Conservation (phyloP, 208 protist species). For the Ichthyophonus hoferi region DNA sequence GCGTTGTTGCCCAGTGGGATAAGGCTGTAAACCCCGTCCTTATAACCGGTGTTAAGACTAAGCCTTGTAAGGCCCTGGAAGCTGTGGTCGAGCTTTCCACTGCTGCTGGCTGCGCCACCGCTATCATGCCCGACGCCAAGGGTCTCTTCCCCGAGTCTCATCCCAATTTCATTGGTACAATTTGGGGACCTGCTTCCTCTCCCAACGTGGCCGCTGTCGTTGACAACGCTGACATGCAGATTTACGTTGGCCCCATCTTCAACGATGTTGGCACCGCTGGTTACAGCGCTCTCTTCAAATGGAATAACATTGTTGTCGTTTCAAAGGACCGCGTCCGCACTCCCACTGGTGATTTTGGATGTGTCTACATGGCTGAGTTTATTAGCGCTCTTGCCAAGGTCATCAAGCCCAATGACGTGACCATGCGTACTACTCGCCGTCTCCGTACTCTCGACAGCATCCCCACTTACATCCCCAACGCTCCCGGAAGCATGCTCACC, state of each 20-base stretch:
- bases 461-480: not conserved
- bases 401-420: not conserved
- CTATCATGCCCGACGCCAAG: slow-evolving; percentile 3
- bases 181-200: not conserved
- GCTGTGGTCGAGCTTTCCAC: not conserved
- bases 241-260: not conserved
- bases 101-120: not conserved
- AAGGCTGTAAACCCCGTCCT: slow-evolving; percentile 1
- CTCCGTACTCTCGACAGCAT: not conserved
- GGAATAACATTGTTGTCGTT: not conserved
- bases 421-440: not conserved
- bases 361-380: not conserved
- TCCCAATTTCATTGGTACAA: not conserved
- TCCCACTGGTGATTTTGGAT: not conserved
- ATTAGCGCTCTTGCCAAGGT: not conserved
- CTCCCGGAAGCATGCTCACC: not conserved
- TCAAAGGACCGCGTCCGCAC: not conserved
- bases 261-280: not conserved
- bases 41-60: not conserved
- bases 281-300: not conserved
- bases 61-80: not conserved
- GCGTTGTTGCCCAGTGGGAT: not conserved
- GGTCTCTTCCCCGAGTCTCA: not conserved
- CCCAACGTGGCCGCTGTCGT: not conserved
- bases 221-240: not conserved